These are phyloP conservation scores for Haematococcus lacustris DNA, from an alignment of 139 green algal species.

Conservation along the genomic window DNA sequence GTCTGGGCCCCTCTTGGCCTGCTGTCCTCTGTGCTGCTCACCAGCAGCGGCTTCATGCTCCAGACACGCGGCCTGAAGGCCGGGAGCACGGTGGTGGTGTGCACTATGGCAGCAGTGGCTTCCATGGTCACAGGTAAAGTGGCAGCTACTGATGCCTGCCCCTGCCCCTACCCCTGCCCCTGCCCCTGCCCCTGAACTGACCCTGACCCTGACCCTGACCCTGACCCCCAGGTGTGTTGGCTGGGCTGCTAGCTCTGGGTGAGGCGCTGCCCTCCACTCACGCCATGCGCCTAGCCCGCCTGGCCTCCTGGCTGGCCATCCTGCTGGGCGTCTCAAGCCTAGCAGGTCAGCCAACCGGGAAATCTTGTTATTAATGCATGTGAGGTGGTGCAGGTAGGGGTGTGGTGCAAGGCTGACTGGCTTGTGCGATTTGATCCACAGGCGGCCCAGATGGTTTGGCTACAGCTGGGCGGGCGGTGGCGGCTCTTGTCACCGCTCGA, in stretches of 20 bases:
- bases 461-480: neutral
- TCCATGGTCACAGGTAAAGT: constrained; percentile 60
- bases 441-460: neutral
- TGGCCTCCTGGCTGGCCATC: constrained; percentile 51
- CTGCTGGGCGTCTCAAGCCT: constrained; percentile 48
- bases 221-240: constrained; percentile 37
- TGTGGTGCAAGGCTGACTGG: neutral
- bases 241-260: constrained; percentile 65
- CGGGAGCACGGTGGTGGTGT: constrained; percentile 72
- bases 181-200: neutral
- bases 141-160: neutral
- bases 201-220: neutral
- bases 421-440: neutral
- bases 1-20: constrained; percentile 59
- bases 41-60: constrained; percentile 64
- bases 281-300: constrained; percentile 19
- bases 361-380: neutral
- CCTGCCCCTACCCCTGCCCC: no score
- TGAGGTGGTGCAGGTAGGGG: neutral
- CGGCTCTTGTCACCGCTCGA: neutral
- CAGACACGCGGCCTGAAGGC: constrained; percentile 76
- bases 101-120: constrained; percentile 68
- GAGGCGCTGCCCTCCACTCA: constrained; percentile 49
- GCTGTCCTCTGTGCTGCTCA: constrained; percentile 44
- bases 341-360: constrained; percentile 10